Base-by-base conservation (phyloP, 345 rosid genomes). In the Toxicodendron radicans region DNA sequence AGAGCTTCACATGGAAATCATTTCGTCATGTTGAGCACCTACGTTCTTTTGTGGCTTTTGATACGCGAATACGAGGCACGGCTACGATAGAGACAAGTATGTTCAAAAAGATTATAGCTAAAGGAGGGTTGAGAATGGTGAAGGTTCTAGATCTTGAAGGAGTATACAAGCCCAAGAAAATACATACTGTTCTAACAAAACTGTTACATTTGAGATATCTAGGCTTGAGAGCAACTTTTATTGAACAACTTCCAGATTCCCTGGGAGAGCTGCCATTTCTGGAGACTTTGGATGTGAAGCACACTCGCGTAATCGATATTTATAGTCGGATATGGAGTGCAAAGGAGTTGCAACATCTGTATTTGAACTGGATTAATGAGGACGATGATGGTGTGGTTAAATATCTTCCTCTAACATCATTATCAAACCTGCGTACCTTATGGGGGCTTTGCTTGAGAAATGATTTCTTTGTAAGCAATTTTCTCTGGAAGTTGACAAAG, bases 71-170 rank as follows among this genome's bases (percentile, higher is more conserved):
- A 7, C 64, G 35, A 6, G 64, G 41, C 20, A 30, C 41, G 30
- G 10, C 41, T 27, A 33, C 9, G 3, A 59, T 14, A 59, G 41
- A 59, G 2, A 60, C 20, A 59, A 17, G 64, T 27, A 30, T 30
- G n/a, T 77, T 18, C 17, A 35, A 54, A 54, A 57, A 53, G 71
- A 79, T 35, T 3, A 59, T 84, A 7, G 68, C 74, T 49, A 54
- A 64, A 6, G 57, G 79, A 78, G 71, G 63, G 32, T 59, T 59
- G 30, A 33, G 64, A 59, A 27, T 59, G 41, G n/a, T 59, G 2
- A 64, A 66, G 71, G 82, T 79, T 20, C 79, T 80, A 10, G 80
- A 80, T 45, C 75, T 76, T 43, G 80, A 80, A 16, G 68, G 76
- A 54, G 70, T 58, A 13, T 73, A 73, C 74, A 80, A 64, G 66